Evolutionary conservation across 2,329 filamentous ascomycete species (phyloP).

Genomic region (Xylogone sp.): DNA sequence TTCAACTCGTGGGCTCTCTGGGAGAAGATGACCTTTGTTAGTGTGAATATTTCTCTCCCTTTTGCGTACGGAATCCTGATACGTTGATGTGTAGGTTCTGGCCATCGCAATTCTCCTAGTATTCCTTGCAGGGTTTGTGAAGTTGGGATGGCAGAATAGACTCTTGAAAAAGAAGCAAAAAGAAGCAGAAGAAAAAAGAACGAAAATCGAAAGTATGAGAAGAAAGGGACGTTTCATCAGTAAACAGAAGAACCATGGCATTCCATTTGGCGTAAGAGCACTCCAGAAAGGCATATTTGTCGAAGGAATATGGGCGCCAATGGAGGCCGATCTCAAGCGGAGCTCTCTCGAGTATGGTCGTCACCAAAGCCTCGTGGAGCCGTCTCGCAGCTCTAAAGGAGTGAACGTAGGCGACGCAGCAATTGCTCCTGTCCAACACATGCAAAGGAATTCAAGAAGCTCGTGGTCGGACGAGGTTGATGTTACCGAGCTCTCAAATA

Average conservation of each 20-base stretch:
- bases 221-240: slow-evolving; percentile 41
- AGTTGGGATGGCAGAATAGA: slow-evolving; percentile 61
- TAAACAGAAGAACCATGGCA: slow-evolving; percentile 45
- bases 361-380: slow-evolving; percentile 1
- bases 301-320: slow-evolving; percentile 70
- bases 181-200: slow-evolving; percentile 63
- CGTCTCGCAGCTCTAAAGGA: neutral
- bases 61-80: neutral
- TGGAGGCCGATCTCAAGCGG: slow-evolving; percentile 4
- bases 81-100: slow-evolving; percentile 53
- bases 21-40: slow-evolving; percentile 88
- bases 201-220: slow-evolving; percentile 48
- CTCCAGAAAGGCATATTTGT: slow-evolving; percentile 80
- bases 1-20: slow-evolving; percentile 73
- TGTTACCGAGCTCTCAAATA: too few species aligned
- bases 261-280: slow-evolving; percentile 84
- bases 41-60: slow-evolving; percentile 30
- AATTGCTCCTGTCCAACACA: too few species aligned
- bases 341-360: slow-evolving; percentile 15
- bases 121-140: slow-evolving; percentile 63
- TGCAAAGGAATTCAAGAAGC: too few species aligned
- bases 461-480: too few species aligned
- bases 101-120: slow-evolving; percentile 67
- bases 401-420: slow-evolving; percentile 17
- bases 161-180: slow-evolving; percentile 53